Base-by-base conservation (phyloP, 1,284 basidiomycete species). In the Ustilago bromivora region DNA sequence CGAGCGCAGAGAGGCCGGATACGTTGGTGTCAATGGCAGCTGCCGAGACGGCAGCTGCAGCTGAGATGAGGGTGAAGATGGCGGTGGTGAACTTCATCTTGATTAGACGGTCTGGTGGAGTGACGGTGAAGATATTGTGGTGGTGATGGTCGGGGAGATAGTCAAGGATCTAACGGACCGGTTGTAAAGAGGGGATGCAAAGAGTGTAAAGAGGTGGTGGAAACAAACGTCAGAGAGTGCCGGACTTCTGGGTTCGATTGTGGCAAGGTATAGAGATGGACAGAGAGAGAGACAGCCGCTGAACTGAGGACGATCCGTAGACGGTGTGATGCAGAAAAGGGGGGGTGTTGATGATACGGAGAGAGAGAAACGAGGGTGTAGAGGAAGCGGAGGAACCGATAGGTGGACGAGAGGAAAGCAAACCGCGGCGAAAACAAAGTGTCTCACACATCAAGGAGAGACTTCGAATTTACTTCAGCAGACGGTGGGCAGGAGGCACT, bases 11-110 rank as follows among this genome's bases (percentile, higher is more conserved):
- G 23, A 79, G 73, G 17, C 78, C 75, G 40, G 78, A 79, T 9
- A 74, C 78, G 71, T 77, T 46, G 19, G 63, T 38, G 65, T 77
- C 77, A 54, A 75, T n/a, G n/a, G 56, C 38, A 38, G 74, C 71
- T 9, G 56, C 56, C 19, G 78, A 62, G 12, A 74, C 74, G 15
- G 76, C 60, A 31, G 66, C 62, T 7, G 66, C 59, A 5, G 73
- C 76, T 5, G 72, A 71, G 5, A 66, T 40, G 3, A 78, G 53
- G 31, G 74, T 58, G 57, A 78, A 19, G 51, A 79, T 28, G 38
- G 76, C 31, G 32, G 72, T 61, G 40, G 68, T 66, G 75, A 82
- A 73, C 78, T 82, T 82, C 81, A 82, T 82, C 49, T 28, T 69
- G 59, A 6, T 17, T 7, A 61, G 54, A 46, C 10, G 34, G 31